A percentile compares a stretch with the other conserved stretches of the same genome.
phyloP scores from a whole-genome alignment of 768 basidiomycete genomes.

The Austroboletus eburneus region DNA sequence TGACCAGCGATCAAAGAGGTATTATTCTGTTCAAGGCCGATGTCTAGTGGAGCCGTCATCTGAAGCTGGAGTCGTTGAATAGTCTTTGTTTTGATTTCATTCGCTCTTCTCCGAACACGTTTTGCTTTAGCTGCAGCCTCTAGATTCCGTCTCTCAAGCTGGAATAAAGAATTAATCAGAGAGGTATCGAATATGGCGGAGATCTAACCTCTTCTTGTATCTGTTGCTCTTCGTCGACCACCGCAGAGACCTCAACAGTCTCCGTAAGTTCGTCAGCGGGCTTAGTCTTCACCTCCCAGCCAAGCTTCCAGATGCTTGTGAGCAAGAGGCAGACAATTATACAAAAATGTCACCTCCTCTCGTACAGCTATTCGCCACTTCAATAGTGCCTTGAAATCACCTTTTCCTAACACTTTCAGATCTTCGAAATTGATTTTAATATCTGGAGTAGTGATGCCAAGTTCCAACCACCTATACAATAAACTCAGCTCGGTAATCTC shows the following conservation, averaged over 20 bases:
- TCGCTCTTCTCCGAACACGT: constrained; percentile 77
- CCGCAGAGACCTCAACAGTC: constrained; percentile 57
- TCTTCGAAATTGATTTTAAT: constrained; percentile 83
- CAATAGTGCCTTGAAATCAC: constrained; percentile 90
- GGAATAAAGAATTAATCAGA: constrained; percentile 8
- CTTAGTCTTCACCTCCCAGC: constrained; percentile 76
- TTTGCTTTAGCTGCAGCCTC: constrained; percentile 72
- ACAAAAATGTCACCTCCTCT: constrained; percentile 59
- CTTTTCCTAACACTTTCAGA: constrained; percentile 95
- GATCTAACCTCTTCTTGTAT: constrained; percentile 78
- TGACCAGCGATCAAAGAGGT: constrained; percentile 67
- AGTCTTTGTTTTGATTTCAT: constrained; percentile 83
- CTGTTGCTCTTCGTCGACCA: constrained; percentile 82
- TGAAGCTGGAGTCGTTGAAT: constrained; percentile 94
- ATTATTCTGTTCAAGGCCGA: constrained; percentile 84
- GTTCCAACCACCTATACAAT: constrained; percentile 60
- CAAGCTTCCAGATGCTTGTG: constrained; percentile 47
- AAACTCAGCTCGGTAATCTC: constrained; percentile 3
- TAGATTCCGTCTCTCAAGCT: constrained; percentile 82
- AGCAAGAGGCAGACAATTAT: constrained; percentile 2
- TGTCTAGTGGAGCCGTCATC: constrained; percentile 97
- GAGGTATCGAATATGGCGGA: background rate
- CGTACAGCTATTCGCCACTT: constrained; percentile 89
- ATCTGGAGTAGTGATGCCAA: constrained; percentile 72
- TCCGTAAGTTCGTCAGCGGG: constrained; percentile 75